These are phyloP conservation scores for Aspergillus brunneoviolaceus DNA, from an alignment of 2,329 filamentous ascomycete species.

Conservation along the genomic window DNA sequence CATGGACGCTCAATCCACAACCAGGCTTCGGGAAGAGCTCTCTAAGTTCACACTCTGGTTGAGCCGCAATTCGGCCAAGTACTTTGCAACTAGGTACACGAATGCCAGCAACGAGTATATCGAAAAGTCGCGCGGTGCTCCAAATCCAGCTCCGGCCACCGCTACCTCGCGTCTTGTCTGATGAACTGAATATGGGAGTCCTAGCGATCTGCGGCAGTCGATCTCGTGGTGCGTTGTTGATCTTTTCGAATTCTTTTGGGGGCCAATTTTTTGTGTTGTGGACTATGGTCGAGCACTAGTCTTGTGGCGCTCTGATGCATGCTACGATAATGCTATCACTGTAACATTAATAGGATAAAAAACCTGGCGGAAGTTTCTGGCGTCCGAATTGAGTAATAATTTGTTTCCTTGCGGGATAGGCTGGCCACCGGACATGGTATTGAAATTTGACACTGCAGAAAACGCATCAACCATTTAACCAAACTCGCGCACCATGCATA, in stretches of 20 bases:
- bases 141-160: conserved; percentile 31
- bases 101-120: conserved; percentile 42
- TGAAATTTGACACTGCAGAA: neutral
- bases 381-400: neutral
- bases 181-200: neutral
- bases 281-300: neutral
- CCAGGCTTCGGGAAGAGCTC: conserved; percentile 83
- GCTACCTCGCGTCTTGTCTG: conserved; percentile 34
- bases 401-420: neutral
- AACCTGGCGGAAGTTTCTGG: conserved; percentile 3
- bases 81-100: conserved; percentile 60
- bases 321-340: conserved; percentile 15
- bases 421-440: neutral
- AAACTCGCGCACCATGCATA: neutral
- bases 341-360: conserved; percentile 18
- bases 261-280: neutral
- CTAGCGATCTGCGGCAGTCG: neutral
- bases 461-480: neutral
- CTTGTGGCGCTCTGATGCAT: conserved; percentile 4
- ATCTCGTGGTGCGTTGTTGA: neutral
- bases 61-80: conserved; percentile 69
- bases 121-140: conserved; percentile 34
- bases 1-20: conserved; percentile 91
- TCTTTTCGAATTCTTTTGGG: neutral
- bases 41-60: conserved; percentile 85